phyloP scores from a whole-genome alignment of 176 grass and related monocot genomes.

The Carex littledalei region DNA sequence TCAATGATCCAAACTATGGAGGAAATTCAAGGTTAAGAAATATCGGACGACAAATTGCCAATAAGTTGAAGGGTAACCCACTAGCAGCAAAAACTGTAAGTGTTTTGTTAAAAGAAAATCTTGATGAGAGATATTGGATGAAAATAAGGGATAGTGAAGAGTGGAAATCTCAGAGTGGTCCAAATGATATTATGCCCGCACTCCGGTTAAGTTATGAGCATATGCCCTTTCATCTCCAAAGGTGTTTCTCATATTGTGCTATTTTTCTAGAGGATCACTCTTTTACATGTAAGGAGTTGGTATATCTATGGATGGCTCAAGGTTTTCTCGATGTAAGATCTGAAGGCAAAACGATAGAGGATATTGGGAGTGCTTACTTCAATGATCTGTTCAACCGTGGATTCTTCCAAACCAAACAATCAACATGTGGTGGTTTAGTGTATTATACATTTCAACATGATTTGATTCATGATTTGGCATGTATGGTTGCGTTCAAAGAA shows the following conservation, averaged over 20 bases:
- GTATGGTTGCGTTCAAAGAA: conserved; percentile 1
- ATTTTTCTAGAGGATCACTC: conserved; percentile 3
- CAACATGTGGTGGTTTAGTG: not conserved
- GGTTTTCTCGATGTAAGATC: conserved; percentile 15
- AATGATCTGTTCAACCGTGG: conserved; percentile 15
- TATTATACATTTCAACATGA: conserved; percentile 11
- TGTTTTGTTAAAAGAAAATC: not conserved
- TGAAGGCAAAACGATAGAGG: not conserved
- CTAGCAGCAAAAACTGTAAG: not conserved
- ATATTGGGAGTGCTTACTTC: conserved; percentile 27
- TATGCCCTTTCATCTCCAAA: conserved; percentile 3
- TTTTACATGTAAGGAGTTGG: not conserved
- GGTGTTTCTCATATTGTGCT: conserved; percentile 25
- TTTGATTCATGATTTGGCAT: conserved; percentile 30
- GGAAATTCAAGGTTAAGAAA: not conserved
- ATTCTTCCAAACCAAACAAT: conserved; percentile 7
- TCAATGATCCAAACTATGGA: conserved; percentile 10
- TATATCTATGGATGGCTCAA: conserved; percentile 43
- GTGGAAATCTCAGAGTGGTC: conserved; percentile 6
- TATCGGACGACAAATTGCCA: conserved; percentile 3
- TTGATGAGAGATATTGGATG: not conserved
- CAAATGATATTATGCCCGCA: conserved; percentile 11
- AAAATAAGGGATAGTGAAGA: conserved; percentile 4
- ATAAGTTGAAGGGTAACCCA: not conserved
- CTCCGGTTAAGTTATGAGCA: conserved; percentile 32